Evolutionary conservation across 2,329 filamentous ascomycete genomes (phyloP).

Genomic region (Mollisiaceae sp.): DNA sequence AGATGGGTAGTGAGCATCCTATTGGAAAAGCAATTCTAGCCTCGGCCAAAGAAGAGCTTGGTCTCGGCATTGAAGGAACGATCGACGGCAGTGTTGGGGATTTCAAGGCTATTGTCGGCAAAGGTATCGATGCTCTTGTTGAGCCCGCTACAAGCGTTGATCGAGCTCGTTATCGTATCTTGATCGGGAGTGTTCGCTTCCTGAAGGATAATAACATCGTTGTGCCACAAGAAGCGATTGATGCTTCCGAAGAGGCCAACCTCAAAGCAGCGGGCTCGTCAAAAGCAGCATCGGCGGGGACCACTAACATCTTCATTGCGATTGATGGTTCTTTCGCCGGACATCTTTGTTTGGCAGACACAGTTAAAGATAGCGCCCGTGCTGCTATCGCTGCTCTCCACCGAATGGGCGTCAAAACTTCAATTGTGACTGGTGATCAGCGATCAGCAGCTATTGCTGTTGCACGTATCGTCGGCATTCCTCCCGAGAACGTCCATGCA

Average conservation of each 20-base stretch:
- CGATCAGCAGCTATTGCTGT: slow-evolving; percentile 82
- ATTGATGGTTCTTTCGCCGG: slow-evolving; percentile 84
- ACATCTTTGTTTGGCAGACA: slow-evolving; percentile 83
- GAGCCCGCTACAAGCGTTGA: slow-evolving; percentile 75
- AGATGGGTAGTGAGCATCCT: slow-evolving; percentile 95
- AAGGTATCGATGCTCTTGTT: slow-evolving; percentile 81
- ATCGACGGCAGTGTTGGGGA: slow-evolving; percentile 86
- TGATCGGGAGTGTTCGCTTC: slow-evolving; percentile 82
- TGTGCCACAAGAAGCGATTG: slow-evolving; percentile 67
- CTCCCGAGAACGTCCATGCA: slow-evolving; percentile 76
- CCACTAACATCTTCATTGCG: slow-evolving; percentile 89
- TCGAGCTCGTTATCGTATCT: slow-evolving; percentile 74
- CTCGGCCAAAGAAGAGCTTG: slow-evolving; percentile 77
- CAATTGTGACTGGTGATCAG: slow-evolving; percentile 94
- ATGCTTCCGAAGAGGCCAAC: slow-evolving; percentile 66
- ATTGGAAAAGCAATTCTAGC: slow-evolving; percentile 86
- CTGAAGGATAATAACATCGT: slow-evolving; percentile 72
- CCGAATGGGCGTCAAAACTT: slow-evolving; percentile 83
- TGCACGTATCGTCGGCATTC: slow-evolving; percentile 81
- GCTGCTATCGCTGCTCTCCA: slow-evolving; percentile 82
- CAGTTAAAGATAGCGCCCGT: slow-evolving; percentile 84
- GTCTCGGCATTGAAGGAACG: slow-evolving; percentile 71
- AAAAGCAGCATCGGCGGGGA: slow-evolving; percentile 60
- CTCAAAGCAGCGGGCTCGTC: slow-evolving; percentile 46
- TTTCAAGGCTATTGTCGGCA: slow-evolving; percentile 82